phyloP scores from a whole-genome alignment of 176 grass and related monocot genomes.

The Triticum dicoccoides region DNA sequence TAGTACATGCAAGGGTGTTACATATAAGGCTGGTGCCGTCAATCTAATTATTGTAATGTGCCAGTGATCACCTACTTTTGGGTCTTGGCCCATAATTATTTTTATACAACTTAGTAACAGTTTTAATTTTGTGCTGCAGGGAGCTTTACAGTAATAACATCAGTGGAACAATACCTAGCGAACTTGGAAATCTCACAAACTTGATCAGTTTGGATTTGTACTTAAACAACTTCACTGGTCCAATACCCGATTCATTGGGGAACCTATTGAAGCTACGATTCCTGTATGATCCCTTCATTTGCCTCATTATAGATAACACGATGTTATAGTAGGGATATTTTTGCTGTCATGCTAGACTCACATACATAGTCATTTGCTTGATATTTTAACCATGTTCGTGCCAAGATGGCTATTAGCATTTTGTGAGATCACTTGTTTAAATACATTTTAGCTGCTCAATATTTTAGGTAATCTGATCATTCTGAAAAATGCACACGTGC shows the following conservation, averaged over 20 bases:
- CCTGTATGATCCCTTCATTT: slow-evolving; percentile 55
- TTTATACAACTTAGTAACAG: neutral
- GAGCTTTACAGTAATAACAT: slow-evolving; percentile 96
- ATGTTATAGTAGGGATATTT: neutral
- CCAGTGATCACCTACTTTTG: neutral
- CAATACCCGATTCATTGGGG: slow-evolving; percentile 75
- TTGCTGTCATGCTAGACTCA: neutral
- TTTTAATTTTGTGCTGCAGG: slow-evolving; percentile 47
- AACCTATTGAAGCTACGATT: slow-evolving; percentile 83
- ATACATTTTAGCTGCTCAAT: neutral
- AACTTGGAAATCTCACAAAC: slow-evolving; percentile 83
- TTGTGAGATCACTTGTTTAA: neutral
- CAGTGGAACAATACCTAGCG: slow-evolving; percentile 70
- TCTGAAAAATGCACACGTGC: neutral
- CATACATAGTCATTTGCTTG: neutral
- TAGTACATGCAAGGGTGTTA: slow-evolving; percentile 6
- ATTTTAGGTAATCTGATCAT: neutral
- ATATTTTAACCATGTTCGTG: slow-evolving; percentile 1
- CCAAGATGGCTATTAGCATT: neutral
- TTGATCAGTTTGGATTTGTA: slow-evolving; percentile 93
- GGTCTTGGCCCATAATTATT: neutral
- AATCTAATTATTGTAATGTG: neutral
- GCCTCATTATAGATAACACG: neutral
- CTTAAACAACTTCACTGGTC: slow-evolving; percentile 79
- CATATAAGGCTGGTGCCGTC: neutral